These are phyloP conservation scores for Colletotrichum sp. DNA, from an alignment of 2,329 filamentous ascomycete genomes.

Conservation along the genomic window DNA sequence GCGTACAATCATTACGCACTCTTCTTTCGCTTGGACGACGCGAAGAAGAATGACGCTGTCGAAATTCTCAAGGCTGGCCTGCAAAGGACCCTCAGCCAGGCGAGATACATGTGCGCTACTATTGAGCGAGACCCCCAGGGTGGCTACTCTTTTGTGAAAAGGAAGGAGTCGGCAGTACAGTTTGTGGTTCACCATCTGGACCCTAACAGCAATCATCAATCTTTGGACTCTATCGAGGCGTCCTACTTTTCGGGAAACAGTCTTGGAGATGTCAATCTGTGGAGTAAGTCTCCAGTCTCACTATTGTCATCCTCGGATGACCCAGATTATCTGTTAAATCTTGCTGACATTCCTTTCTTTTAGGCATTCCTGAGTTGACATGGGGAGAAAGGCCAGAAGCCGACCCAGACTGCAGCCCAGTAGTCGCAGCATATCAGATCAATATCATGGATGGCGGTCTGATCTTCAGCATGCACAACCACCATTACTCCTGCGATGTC, in stretches of 20 bases:
- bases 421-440: slow-evolving; percentile 40
- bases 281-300: background rate
- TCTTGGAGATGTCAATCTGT: background rate
- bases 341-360: background rate
- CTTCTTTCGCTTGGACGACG: background rate
- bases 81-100: background rate
- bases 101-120: background rate
- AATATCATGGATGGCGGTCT: slow-evolving; percentile 46
- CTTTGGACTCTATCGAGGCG: background rate
- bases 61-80: background rate
- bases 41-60: background rate
- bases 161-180: background rate
- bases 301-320: background rate
- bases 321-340: background rate
- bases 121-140: background rate
- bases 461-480: slow-evolving; percentile 44
- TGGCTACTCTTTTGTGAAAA: background rate
- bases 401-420: slow-evolving; percentile 35
- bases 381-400: slow-evolving; percentile 39
- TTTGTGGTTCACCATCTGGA: background rate
- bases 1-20: background rate
- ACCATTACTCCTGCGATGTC: slow-evolving; percentile 48
- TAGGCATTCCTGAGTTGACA: background rate
- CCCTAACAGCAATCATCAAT: background rate
- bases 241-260: background rate